Evolutionary conservation across 2,329 filamentous ascomycete genomes (phyloP).

Genomic region (Polytolypa hystricis): DNA sequence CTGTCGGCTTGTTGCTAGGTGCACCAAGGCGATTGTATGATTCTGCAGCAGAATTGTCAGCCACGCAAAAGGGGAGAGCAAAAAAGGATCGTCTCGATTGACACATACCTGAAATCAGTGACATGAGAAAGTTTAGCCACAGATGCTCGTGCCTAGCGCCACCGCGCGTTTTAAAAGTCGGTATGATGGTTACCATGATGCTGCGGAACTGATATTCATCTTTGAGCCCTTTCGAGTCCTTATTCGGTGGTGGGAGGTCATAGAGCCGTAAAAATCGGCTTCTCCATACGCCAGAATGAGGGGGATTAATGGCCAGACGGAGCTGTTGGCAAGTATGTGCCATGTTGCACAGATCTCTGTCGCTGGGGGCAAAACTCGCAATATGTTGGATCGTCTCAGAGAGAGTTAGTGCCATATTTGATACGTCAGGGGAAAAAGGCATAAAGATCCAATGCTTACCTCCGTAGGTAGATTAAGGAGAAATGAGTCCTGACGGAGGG

Average conservation of each 20-base stretch:
- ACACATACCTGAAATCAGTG: conserved; percentile 15
- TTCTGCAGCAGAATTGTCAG: background rate
- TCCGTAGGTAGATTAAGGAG: too few relatives aligned
- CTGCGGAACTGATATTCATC: conserved; percentile 26
- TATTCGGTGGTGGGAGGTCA: conserved; percentile 17
- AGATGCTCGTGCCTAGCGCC: conserved; percentile 16
- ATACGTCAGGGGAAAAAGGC: too few relatives aligned
- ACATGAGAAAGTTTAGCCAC: conserved; percentile 22
- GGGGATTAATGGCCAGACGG: conserved; percentile 16
- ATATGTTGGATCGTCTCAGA: conserved; percentile 24
- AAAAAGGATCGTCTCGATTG: conserved; percentile 6
- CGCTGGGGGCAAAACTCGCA: conserved; percentile 17
- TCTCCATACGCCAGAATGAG: conserved; percentile 25
- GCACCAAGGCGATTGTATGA: background rate
- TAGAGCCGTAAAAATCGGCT: conserved; percentile 23
- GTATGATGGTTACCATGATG: conserved; percentile 20
- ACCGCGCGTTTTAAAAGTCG: conserved; percentile 19
- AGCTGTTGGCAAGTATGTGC: conserved; percentile 18
- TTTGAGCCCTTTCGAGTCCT: conserved; percentile 17
- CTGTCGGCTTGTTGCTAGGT: background rate
- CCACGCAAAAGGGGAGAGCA: background rate
- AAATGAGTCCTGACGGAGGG: too few relatives aligned
- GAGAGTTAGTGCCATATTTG: background rate
- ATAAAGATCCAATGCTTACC: too few relatives aligned
- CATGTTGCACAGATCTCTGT: conserved; percentile 24